Conservation (phyloP, 169 alveolate species). For the Eimeria sp. region DNA sequence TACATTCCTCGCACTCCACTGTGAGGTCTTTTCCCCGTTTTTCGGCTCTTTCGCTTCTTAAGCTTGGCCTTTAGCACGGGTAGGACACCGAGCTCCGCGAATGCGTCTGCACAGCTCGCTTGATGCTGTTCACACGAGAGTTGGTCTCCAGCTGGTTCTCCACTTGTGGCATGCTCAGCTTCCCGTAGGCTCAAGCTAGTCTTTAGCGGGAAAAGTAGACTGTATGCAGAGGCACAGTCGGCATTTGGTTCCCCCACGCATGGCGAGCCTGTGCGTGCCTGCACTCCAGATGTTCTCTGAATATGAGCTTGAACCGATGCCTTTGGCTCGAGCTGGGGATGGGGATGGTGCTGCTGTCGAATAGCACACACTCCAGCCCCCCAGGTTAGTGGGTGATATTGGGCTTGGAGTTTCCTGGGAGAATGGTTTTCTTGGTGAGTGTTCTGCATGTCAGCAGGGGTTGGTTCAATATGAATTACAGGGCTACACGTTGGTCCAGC, state of each 20-base stretch:
- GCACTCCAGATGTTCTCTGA: not conserved
- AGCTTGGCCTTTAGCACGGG: constrained; percentile 2
- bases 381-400: not conserved
- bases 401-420: not conserved
- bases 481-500: not conserved
- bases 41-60: constrained; percentile 44
- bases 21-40: constrained; percentile 77
- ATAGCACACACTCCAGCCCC: not conserved
- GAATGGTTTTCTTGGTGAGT: not conserved
- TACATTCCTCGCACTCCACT: constrained; percentile 85
- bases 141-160: constrained; percentile 1
- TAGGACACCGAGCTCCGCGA: constrained; percentile 69
- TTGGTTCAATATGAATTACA: not conserved
- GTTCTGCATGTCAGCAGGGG: not conserved
- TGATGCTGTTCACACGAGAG: not conserved
- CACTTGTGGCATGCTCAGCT: not conserved
- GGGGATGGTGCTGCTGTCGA: not conserved
- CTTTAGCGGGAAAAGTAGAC: not conserved
- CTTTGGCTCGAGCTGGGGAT: not conserved
- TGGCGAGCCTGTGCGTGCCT: not conserved
- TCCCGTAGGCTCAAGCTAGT: not conserved
- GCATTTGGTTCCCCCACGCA: not conserved
- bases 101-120: not conserved
- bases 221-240: not conserved
- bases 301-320: not conserved